These are phyloP conservation scores for Nematodospora valgi DNA, from an alignment of 805 yeast genomes.

Conservation along the genomic window DNA sequence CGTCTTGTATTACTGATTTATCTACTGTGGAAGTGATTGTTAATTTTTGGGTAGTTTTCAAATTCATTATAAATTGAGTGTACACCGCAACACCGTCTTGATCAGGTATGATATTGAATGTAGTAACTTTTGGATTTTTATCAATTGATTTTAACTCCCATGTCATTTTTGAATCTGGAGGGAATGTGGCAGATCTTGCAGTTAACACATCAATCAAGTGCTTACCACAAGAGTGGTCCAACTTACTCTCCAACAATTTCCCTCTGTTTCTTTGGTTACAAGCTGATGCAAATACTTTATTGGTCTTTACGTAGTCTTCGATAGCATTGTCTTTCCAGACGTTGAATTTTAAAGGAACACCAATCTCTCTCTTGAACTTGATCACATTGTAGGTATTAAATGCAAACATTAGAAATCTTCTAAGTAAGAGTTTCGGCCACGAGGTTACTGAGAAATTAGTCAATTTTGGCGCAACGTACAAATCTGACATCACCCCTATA, in stretches of 20 bases:
- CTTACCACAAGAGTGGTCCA: slow-evolving; percentile 32
- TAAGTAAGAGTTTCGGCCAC: slow-evolving; percentile 47
- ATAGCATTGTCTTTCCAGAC: slow-evolving; percentile 87
- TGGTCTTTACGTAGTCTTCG: slow-evolving; percentile 71
- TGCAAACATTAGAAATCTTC: slow-evolving; percentile 65
- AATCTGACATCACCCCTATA: slow-evolving; percentile 41
- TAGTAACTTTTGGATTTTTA: slow-evolving; percentile 66
- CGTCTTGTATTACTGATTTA: slow-evolving; percentile 13
- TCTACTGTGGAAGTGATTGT: slow-evolving; percentile 12
- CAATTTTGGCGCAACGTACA: slow-evolving; percentile 40
- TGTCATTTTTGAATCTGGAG: slow-evolving; percentile 54
- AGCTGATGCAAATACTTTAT: slow-evolving; percentile 70
- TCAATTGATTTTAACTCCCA: slow-evolving; percentile 79
- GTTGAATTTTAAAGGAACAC: slow-evolving; percentile 52
- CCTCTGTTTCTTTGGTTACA: slow-evolving; percentile 33
- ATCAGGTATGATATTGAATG: slow-evolving; percentile 65
- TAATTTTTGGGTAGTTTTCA: slow-evolving; percentile 35
- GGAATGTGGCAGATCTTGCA: slow-evolving; percentile 41
- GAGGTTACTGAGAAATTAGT: slow-evolving; percentile 21
- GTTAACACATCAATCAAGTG: slow-evolving; percentile 29
- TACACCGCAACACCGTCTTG: slow-evolving; percentile 33
- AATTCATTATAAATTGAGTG: slow-evolving; percentile 38
- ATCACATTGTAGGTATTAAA: slow-evolving; percentile 57
- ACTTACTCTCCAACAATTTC: slow-evolving; percentile 43
- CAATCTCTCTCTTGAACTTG: slow-evolving; percentile 43